These are phyloP conservation scores for Pochonia chlamydosporia DNA, from an alignment of 2,329 filamentous ascomycete species.

Conservation along the genomic window DNA sequence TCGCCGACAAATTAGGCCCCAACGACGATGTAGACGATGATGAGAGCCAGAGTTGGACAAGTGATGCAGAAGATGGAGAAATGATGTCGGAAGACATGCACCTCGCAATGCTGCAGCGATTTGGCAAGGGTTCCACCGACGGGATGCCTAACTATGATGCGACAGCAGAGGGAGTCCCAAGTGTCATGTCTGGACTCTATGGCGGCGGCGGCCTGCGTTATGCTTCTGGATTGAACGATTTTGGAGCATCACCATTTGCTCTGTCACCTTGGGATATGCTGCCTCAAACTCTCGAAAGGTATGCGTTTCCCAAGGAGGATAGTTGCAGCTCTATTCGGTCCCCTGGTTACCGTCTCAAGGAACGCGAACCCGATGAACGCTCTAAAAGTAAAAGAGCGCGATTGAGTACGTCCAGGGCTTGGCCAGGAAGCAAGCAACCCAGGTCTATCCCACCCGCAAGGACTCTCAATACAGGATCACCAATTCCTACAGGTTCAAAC, in stretches of 20 bases:
- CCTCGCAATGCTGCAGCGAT: conserved; percentile 6
- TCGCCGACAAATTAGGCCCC: conserved; percentile 11
- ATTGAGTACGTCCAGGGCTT: conserved; percentile 6
- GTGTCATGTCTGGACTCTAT: conserved; percentile 8
- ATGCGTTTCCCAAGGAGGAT: conserved; percentile 24
- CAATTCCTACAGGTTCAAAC: neutral
- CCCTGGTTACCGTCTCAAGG: conserved; percentile 14
- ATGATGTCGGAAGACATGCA: conserved; percentile 6
- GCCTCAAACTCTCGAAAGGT: conserved; percentile 18
- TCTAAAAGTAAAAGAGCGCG: neutral
- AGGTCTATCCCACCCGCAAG: neutral
- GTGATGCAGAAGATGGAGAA: conserved; percentile 4
- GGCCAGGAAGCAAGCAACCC: conserved; percentile 5
- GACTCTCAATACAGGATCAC: neutral
- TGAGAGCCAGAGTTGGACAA: conserved; percentile 7
- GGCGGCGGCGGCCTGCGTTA: conserved; percentile 6
- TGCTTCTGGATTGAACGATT: conserved; percentile 8
- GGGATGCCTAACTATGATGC: conserved; percentile 1
- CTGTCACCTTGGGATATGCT: conserved; percentile 12
- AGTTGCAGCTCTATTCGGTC: conserved; percentile 29
- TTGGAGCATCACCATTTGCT: conserved; percentile 14
- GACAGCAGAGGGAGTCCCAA: conserved; percentile 1
- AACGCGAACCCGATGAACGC: conserved; percentile 10
- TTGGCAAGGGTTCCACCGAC: conserved; percentile 5
- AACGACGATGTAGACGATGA: conserved; percentile 8